Evolutionary conservation across 2,329 filamentous ascomycete genomes (phyloP), one percentile per base, ranked within the genome.

Genomic region (Elsinoe batatas): DNA sequence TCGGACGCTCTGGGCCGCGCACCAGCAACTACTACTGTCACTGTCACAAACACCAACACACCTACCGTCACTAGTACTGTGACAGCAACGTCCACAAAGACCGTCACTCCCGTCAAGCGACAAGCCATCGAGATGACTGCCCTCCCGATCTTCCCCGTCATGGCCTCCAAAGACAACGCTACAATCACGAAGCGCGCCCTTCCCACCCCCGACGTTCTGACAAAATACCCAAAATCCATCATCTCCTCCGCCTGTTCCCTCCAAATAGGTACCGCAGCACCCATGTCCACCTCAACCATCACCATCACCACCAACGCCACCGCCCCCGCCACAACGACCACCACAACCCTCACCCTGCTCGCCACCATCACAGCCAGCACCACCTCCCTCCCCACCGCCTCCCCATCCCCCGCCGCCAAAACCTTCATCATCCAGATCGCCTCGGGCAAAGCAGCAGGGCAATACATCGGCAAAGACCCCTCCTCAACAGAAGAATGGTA

Each of bases 271-370:
- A 37, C 56, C 20, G 49, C 56, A 10, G 50, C 53, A 4, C 18
- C 32, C 36, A 53, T 56, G 11, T 54, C 43, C 12, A 59, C 58
- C n/a, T 38, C 49, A 4, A 54, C 47, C 15, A 20, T 44, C 12
- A 54, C 54, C 20, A 12, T 35, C 37, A 58, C 40, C 40, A 33
- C 36, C 22, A 11, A 3, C 17, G 63, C 56, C 59, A 61, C 50
- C 58, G 64, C 51, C 58, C 42, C 30, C 60, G 63, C 58, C 18
- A 18, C 36, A 18, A 53, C 44, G 8, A 55, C 37, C 15, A 20
- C 15, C 22, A 63, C 55, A 60, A 62, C 47, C 58, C 65, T 50
- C 58, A 59, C 43, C 57, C 50, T 35, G 60, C 62, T 58, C 15
- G 54, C 56, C 8, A 53, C 38, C 58, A 62, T 36, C 61, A 58